Percentiles rank a stretch among this genome's conserved stretches.
These are phyloP conservation scores for Cyclotella baltica DNA, from an alignment of 108 stramenopile species.

Conservation along the genomic window DNA sequence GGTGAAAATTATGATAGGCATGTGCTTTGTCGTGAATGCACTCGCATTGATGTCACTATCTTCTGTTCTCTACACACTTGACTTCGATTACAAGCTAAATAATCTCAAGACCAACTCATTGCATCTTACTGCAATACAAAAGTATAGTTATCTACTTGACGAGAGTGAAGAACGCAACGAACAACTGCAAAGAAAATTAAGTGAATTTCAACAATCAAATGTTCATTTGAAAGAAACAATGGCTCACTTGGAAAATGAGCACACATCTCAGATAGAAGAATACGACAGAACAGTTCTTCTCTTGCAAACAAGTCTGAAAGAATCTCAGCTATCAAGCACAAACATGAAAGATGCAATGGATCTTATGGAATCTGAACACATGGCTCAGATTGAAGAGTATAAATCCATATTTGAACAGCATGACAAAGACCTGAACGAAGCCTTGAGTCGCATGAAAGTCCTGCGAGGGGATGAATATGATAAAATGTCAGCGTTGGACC, in stretches of 20 bases:
- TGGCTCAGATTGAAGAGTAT: constrained; percentile 21
- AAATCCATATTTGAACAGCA: constrained; percentile 32
- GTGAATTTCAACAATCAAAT: background rate
- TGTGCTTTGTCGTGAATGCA: background rate
- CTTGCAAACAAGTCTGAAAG: background rate
- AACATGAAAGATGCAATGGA: background rate
- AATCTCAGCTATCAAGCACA: constrained; percentile 13
- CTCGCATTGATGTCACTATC: background rate
- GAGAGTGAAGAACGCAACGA: background rate
- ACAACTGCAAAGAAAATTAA: background rate
- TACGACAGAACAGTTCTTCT: too few relatives aligned
- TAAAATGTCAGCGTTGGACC: constrained; percentile 31
- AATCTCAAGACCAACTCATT: background rate
- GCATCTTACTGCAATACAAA: background rate
- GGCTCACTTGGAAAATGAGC: background rate
- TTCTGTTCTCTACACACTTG: constrained; percentile 13
- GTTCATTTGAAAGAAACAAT: too few relatives aligned
- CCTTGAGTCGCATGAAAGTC: constrained; percentile 34
- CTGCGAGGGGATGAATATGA: constrained; percentile 35
- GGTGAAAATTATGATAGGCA: background rate
- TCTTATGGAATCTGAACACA: background rate
- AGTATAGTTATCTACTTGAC: constrained; percentile 6
- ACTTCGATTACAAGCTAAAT: constrained; percentile 6
- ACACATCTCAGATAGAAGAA: constrained; percentile 20
- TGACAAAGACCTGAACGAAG: constrained; percentile 34